phyloP scores from a whole-genome alignment of 768 basidiomycete genomes.

The Podaxis mareebaensis region DNA sequence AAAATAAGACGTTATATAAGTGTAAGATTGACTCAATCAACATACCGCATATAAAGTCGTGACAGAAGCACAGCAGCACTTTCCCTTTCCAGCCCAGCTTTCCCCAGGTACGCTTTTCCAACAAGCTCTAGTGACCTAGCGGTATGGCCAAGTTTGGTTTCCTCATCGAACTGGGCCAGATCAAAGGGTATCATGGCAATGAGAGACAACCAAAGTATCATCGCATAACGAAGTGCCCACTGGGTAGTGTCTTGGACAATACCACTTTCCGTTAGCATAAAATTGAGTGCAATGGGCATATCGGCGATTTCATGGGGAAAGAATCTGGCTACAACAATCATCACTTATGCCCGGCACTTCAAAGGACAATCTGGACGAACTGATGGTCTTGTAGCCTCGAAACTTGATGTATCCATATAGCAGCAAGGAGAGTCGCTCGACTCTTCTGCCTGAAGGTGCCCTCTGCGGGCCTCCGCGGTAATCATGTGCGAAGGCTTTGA shows the following conservation, averaged over 20 bases:
- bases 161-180: constrained; percentile 80
- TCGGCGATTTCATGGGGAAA: constrained; percentile 92
- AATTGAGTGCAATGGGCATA: constrained; percentile 71
- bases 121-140: constrained; percentile 55
- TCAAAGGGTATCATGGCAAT: constrained; percentile 95
- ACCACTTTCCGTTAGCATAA: constrained; percentile 50
- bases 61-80: constrained; percentile 82
- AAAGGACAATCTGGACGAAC: constrained; percentile 39
- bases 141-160: constrained; percentile 50
- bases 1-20: background rate
- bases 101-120: constrained; percentile 57
- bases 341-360: constrained; percentile 2
- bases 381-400: constrained; percentile 88
- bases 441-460: constrained; percentile 35
- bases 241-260: constrained; percentile 42
- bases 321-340: constrained; percentile 65
- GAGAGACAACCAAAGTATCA: constrained; percentile 92
- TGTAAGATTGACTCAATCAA: constrained; percentile 2
- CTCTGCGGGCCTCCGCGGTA: constrained; percentile 33
- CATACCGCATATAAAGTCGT: constrained; percentile 77
- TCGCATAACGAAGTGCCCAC: constrained; percentile 84
- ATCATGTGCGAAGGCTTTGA: constrained; percentile 56
- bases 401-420: constrained; percentile 85
- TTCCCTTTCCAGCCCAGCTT: constrained; percentile 83
- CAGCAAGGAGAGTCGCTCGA: constrained; percentile 56